phyloP scores from a whole-genome alignment of 805 yeast species.

The Cyberlindnera amylophila region DNA sequence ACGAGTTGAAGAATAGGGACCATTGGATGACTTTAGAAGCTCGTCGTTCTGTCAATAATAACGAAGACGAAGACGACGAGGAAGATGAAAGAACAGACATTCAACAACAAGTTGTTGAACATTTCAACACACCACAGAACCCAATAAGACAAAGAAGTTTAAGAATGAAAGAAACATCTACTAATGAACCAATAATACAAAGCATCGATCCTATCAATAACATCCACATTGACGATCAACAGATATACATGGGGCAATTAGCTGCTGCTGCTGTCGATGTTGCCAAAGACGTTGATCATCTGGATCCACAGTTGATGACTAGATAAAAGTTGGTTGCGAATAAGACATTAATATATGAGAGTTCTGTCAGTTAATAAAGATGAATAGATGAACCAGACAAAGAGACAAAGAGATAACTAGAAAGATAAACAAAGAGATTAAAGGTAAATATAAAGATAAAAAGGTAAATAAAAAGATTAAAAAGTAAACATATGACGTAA shows the following conservation, averaged over 20 bases:
- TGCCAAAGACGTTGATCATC: constrained; percentile 8
- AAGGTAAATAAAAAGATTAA: no score
- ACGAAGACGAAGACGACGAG: constrained; percentile 11
- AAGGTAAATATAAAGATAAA: no score
- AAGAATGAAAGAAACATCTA: no score
- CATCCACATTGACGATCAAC: background rate
- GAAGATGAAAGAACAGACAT: constrained; percentile 2
- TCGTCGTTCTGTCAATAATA: constrained; percentile 5
- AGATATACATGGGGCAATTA: constrained; percentile 18
- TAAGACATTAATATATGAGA: no score
- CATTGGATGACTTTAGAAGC: constrained; percentile 35
- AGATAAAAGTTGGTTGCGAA: background rate
- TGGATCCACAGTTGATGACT: constrained; percentile 20
- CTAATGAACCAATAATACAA: background rate
- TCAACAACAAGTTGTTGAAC: background rate
- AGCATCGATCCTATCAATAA: background rate
- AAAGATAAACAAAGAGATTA: no score
- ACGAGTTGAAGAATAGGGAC: constrained; percentile 41
- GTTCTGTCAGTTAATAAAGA: no score
- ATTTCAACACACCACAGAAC: background rate
- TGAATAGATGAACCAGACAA: no score
- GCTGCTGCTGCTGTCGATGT: constrained; percentile 27
- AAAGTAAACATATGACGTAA: no score
- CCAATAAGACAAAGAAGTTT: background rate
- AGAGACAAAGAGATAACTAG: no score